Evolutionary conservation across 2,329 filamentous ascomycete genomes (phyloP), one percentile per base, ranked within the genome.

Genomic region (Tolypocladium tundrense): DNA sequence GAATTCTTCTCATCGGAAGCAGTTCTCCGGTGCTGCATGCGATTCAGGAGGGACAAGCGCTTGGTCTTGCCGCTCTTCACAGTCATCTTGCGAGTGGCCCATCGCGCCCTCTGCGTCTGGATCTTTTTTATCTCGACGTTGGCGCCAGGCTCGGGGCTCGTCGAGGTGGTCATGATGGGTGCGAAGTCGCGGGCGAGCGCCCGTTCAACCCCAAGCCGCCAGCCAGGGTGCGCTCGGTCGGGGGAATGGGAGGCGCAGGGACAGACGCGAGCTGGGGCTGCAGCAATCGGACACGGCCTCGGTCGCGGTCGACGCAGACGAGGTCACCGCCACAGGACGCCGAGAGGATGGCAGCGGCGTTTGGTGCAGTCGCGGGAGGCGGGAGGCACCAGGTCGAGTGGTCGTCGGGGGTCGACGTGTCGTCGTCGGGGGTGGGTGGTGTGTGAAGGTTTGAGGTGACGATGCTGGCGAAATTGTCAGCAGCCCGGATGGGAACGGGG

Each of bases 1-100:
- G 78, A 74, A 79, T 87, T 86, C 80, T 92, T 91, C 73, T 94
- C 88, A 64, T 75, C 80, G 60, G 81, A 83, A 58, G 75, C 75
- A 61, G 77, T 76, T 66, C 79, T 77, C 68, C 83, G 86, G 70
- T 85, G 84, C 69, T 90, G 84, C 68, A 86, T 78, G 65, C 91
- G 87, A 67, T 88, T 86, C 67, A 94, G 84, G 62, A 97, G 86
- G 52, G 90, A 94, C 59, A 87, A 77, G 62, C 94, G 86, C 79
- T 97, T 97, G 70, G 83, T 81, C 65, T 81, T 79, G 63, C 88
- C 90, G 70, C 86, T 89, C 69, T 86, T 83, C 66, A 89, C 85
- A 16, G 86, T 86, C 72, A 89, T 84, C 71, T 91, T 90, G 68
- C 92, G 90, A n/a, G 94, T 97, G 21, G 94, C 93, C 94, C 94